Evolutionary conservation across 2,329 filamentous ascomycete genomes (phyloP).

Genomic region (Exophiala lecanii-corni): DNA sequence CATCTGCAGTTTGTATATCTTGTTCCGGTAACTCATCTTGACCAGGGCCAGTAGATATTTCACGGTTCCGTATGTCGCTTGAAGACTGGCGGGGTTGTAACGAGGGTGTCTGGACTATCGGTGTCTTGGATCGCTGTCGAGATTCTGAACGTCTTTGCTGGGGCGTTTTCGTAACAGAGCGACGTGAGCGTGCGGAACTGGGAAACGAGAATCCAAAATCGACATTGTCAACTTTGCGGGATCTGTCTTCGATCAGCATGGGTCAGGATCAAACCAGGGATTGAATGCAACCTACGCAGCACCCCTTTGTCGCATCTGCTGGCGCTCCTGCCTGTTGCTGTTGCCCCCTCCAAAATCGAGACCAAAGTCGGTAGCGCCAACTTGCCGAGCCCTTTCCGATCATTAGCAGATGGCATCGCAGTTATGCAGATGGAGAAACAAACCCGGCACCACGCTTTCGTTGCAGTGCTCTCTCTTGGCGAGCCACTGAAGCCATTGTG

Average conservation of each 20-base stretch:
- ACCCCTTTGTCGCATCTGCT: slow-evolving; percentile 15
- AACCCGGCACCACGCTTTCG: slow-evolving; percentile 56
- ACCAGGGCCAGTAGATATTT: not conserved
- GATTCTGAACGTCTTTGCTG: slow-evolving; percentile 14
- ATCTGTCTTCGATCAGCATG: slow-evolving; percentile 32
- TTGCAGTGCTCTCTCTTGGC: slow-evolving; percentile 53
- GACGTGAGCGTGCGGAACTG: slow-evolving; percentile 27
- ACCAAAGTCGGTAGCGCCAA: slow-evolving; percentile 20
- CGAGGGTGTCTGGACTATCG: not conserved
- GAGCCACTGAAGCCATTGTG: slow-evolving; percentile 36
- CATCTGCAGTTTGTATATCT: not conserved
- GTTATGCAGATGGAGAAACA: slow-evolving; percentile 26
- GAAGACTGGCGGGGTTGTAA: not conserved
- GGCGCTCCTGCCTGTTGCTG: slow-evolving; percentile 12
- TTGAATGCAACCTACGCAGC: slow-evolving; percentile 10
- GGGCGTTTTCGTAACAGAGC: slow-evolving; percentile 29
- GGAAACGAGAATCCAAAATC: slow-evolving; percentile 49
- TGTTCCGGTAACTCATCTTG: slow-evolving; percentile 5
- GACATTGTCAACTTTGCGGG: slow-evolving; percentile 43
- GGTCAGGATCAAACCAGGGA: slow-evolving; percentile 27
- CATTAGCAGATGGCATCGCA: slow-evolving; percentile 6
- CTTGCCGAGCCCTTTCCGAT: slow-evolving; percentile 10
- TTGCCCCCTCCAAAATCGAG: slow-evolving; percentile 18
- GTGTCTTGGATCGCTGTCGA: slow-evolving; percentile 9
- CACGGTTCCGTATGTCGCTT: slow-evolving; percentile 1